A percentile compares a stretch with the other conserved stretches of the same genome.
Conservation (phyloP, 768 basidiomycete species). For the Mycena kentingensis region DNA sequence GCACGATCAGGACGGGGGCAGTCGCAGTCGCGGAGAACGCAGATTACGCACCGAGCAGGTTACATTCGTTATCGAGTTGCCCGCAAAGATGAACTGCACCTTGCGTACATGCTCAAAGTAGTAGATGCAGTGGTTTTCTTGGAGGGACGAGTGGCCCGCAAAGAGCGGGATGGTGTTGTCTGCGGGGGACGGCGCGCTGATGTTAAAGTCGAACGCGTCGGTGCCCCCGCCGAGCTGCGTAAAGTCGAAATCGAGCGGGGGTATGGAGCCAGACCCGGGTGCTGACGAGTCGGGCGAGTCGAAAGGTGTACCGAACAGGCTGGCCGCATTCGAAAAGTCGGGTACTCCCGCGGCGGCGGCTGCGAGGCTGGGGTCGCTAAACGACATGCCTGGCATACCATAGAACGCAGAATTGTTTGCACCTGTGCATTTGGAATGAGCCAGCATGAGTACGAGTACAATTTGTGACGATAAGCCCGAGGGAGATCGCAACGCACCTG, state of each 20-base stretch:
- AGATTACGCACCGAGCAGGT: constrained; percentile 61
- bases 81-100: constrained; percentile 66
- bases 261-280: constrained; percentile 25
- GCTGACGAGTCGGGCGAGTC: constrained; percentile 25
- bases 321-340: constrained; percentile 3
- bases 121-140: constrained; percentile 65
- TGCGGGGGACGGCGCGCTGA: constrained; percentile 31
- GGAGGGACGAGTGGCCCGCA: constrained; percentile 43
- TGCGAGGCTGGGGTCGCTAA: constrained; percentile 34
- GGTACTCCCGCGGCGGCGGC: constrained; percentile 26
- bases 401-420: constrained; percentile 42
- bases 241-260: constrained; percentile 32
- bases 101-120: constrained; percentile 75
- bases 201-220: constrained; percentile 35
- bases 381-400: constrained; percentile 37
- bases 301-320: background rate
- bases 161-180: constrained; percentile 30
- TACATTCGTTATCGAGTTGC: constrained; percentile 60
- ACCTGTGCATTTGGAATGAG: too few relatives aligned
- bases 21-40: background rate
- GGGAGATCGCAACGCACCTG: constrained; percentile 37
- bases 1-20: constrained; percentile 6
- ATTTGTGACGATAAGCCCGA: constrained; percentile 8
- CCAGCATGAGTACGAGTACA: constrained; percentile 1
- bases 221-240: constrained; percentile 37